Percentiles rank a stretch among this genome's conserved stretches.
Conservation (phyloP, 106 monocot genomes). For the Dioscorea dumetorum region DNA sequence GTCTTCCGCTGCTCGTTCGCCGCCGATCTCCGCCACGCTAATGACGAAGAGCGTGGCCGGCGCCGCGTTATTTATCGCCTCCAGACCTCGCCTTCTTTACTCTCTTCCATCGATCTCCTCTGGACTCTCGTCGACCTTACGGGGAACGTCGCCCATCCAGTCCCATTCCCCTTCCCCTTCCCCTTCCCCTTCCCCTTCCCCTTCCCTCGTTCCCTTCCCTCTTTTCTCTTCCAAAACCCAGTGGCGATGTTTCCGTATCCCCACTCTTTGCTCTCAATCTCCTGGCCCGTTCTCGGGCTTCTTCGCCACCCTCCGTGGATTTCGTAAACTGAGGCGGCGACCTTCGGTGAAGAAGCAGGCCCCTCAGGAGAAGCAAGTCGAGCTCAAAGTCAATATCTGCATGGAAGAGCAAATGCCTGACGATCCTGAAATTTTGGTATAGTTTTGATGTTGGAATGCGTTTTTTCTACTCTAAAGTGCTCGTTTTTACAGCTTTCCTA, state of each 20-base stretch:
- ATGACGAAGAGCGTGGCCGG: slow-evolving; percentile 61
- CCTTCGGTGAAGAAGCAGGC: slow-evolving; percentile 25
- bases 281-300: slow-evolving; percentile 21
- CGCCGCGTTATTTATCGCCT: slow-evolving; percentile 38
- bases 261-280: slow-evolving; percentile 1
- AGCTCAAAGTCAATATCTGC: slow-evolving; percentile 53
- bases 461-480: too few relatives aligned
- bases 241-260: slow-evolving; percentile 20
- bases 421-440: slow-evolving; percentile 72
- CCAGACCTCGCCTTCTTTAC: slow-evolving; percentile 14
- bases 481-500: too few relatives aligned
- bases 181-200: neutral
- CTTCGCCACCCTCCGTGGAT: slow-evolving; percentile 48
- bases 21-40: neutral
- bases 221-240: slow-evolving; percentile 1
- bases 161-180: slow-evolving; percentile 1
- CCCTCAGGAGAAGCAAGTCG: slow-evolving; percentile 49
- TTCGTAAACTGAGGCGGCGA: slow-evolving; percentile 41
- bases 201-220: neutral
- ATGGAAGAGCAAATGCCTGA: slow-evolving; percentile 76
- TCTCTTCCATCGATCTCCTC: slow-evolving; percentile 1
- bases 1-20: neutral
- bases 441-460: neutral
- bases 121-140: neutral
- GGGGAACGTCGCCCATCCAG: neutral